Evolutionary conservation across 129 eudicot species (phyloP), one percentile per base, ranked within the genome.

Genomic region (Calendula officinalis): DNA sequence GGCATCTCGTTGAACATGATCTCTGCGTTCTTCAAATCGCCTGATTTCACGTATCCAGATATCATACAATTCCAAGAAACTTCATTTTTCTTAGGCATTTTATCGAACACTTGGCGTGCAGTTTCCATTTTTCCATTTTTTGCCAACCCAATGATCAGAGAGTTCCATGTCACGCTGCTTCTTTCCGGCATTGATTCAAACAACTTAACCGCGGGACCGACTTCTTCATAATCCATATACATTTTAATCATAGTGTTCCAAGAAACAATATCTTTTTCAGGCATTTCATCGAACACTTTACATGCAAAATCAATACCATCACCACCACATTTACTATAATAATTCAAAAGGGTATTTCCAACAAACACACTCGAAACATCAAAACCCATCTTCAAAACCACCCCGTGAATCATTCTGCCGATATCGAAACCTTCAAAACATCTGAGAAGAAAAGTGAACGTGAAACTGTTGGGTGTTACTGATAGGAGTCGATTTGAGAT

Each of bases 161-260:
- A 79, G 62, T 86, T 86, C 88, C 88, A 85, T 1, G 88, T 76
- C 70, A 85, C 83, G 38, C 51, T 15, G 40, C 70, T 85, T 56
- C 75, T 77, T 57, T 79, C 88, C 0, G 82, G 79, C 88, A 85
- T 79, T 2, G 69, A 61, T 48, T 82, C 88, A 48, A 82, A 85
- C 73, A 85, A 64, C 50, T 67, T 40, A 14, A 85, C 51, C 3
- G 94, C 85, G 12, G 55, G 61, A 15, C 75, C 88, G 14, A 79
- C 67, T 35, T 82, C 70, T 38, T 83, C 88, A 50, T 56, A 10
- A 75, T 75, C 79, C 88, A 85, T 74, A 55, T 65, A 74, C 17
- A 73, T 66, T 27, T 80, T 78, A 71, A 85, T 85, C 85, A 82
- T 79, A 13, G 88, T 79, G 48, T 85, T 85, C 83, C 86, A 86